Evolutionary conservation across 2,329 filamentous ascomycete genomes (phyloP).

Genomic region (Xylaria sp.): DNA sequence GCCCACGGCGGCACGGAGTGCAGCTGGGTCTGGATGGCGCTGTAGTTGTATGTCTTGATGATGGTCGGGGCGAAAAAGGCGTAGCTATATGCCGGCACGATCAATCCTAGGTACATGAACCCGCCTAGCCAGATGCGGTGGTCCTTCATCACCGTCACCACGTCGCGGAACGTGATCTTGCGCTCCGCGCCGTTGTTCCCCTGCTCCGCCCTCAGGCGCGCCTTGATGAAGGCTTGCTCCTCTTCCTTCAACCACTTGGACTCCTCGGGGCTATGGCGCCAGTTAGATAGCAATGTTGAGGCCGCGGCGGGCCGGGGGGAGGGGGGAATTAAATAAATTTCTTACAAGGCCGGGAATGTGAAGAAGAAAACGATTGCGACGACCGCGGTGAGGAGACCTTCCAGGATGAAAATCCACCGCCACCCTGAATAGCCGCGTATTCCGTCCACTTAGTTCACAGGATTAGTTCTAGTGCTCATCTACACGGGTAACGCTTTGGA

Average conservation of each 20-base stretch:
- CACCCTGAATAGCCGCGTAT: constrained; percentile 75
- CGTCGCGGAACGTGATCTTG: constrained; percentile 67
- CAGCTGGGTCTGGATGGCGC: constrained; percentile 66
- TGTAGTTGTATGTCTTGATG: constrained; percentile 73
- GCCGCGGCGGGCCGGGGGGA: not conserved
- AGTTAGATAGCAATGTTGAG: not conserved
- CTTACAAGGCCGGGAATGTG: constrained; percentile 73
- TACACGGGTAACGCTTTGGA: not conserved
- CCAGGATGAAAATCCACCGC: constrained; percentile 86
- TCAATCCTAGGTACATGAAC: constrained; percentile 83
- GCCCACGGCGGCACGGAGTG: constrained; percentile 69
- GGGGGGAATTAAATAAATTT: constrained; percentile 10
- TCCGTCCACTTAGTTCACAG: constrained; percentile 66
- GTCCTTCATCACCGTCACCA: constrained; percentile 74
- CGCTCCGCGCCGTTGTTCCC: constrained; percentile 73
- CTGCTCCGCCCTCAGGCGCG: constrained; percentile 74
- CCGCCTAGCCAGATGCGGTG: constrained; percentile 78
- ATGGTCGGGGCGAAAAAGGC: constrained; percentile 82
- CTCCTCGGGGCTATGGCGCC: constrained; percentile 66
- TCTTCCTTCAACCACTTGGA: constrained; percentile 77
- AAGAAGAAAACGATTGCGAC: constrained; percentile 70
- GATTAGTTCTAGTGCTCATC: constrained; percentile 20
- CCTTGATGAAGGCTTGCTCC: constrained; percentile 73
- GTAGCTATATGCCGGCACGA: constrained; percentile 81
- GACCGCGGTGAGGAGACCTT: constrained; percentile 64